Evolutionary conservation across 176 grass and related monocot genomes (phyloP), one percentile per base, ranked within the genome.

Genomic region (Typha latifolia): DNA sequence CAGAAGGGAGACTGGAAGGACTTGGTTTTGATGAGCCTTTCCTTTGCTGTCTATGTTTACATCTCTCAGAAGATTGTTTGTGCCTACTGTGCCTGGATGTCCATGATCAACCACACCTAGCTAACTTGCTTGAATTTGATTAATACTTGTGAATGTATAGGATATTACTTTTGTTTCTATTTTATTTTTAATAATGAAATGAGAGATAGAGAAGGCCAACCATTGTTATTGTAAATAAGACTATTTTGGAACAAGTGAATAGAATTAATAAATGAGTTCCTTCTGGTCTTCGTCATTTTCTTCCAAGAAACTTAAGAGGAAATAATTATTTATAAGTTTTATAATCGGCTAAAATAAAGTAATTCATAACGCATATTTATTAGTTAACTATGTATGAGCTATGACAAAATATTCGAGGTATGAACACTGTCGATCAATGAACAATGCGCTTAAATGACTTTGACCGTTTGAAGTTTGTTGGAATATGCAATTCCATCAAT

Each of bases 11-110:
- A 89, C 61, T 88, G 87, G 91, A 88, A 88, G 65, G 91, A 96
- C 71, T 69, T 91, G 21, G 67, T 81, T 67, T 66, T 96, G 61
- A 88, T 91, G 82, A 91, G 84, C 84, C 63, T 96, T 74, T 91
- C 87, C 51, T 96, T 91, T 62, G 91, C 84, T 10, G 84, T 85
- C 43, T 91, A 96, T 66, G 82, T 91, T 48, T 96, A 96, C 80
- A 77, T 91, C 73, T 91, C 91, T 13, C 79, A 85, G 84, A 87
- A 79, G 91, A 80, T 96, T 61, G 84, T 91, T 19, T 96, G 82
- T 18, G 61, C 82, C 5, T 88, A 88, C 51, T 88, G 87, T 37
- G 79, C 82, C 4, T 96, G 85, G 82, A 66, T 96, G 11, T 81
- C 84, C 77, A 91, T 81, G 79, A 70, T 68, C 19, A 87, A 82